Evolutionary conservation across 768 basidiomycete species (phyloP).

Genomic region (Lentinula sp.): DNA sequence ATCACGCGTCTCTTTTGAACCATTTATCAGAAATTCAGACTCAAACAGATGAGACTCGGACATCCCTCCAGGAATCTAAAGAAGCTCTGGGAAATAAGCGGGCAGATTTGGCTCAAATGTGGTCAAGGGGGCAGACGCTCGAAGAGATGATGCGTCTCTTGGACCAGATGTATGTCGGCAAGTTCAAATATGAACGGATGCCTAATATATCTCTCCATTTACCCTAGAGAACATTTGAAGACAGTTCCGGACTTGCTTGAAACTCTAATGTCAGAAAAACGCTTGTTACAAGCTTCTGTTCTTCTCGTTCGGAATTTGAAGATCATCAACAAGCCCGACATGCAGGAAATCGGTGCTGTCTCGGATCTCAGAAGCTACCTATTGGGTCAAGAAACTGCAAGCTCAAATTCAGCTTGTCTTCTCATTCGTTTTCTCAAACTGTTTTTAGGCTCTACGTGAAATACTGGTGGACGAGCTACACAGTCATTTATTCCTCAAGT

Average conservation of each 20-base stretch:
- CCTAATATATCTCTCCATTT: constrained; percentile 12
- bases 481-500: constrained; percentile 94
- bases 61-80: constrained; percentile 69
- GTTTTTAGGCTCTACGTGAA: constrained; percentile 73
- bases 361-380: constrained; percentile 85
- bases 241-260: constrained; percentile 89
- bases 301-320: constrained; percentile 85
- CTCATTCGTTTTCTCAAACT: not conserved
- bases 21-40: constrained; percentile 70
- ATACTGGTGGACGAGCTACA: constrained; percentile 95
- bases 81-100: constrained; percentile 76
- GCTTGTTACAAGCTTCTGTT: constrained; percentile 81
- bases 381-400: constrained; percentile 76
- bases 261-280: constrained; percentile 92
- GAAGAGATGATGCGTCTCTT: constrained; percentile 95
- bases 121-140: constrained; percentile 83
- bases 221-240: constrained; percentile 76
- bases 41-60: constrained; percentile 67
- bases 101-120: constrained; percentile 85
- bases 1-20: constrained; percentile 73
- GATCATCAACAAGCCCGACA: constrained; percentile 84
- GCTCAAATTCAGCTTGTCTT: constrained; percentile 11
- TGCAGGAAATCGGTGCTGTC: constrained; percentile 94
- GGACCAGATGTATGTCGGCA: constrained; percentile 79
- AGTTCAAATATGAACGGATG: not conserved